Evolutionary conservation across 306 rosid species (phyloP).

Genomic region (Ochetophila trinervis): DNA sequence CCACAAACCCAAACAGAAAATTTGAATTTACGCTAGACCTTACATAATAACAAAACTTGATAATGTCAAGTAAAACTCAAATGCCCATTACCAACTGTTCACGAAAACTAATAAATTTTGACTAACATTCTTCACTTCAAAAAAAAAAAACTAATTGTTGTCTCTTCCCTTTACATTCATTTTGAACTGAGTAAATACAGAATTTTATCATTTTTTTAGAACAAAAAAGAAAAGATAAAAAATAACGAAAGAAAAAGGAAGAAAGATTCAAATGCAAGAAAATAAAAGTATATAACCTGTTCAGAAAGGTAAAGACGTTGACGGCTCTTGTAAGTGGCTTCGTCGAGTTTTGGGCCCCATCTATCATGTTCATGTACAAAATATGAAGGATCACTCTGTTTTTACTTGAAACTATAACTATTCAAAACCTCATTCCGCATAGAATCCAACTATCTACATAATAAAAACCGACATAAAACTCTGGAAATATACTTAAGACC

Average conservation of each 20-base stretch:
- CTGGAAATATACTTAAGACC: background rate
- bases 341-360: slow-evolving; percentile 83
- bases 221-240: background rate
- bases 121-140: background rate
- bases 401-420: background rate
- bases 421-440: background rate
- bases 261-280: background rate
- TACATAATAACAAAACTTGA: too few relatives aligned
- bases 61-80: background rate
- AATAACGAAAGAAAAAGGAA: background rate
- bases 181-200: too few relatives aligned
- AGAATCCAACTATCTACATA: background rate
- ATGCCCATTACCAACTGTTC: background rate
- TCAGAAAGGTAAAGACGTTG: slow-evolving; percentile 89
- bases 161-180: too few relatives aligned
- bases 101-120: background rate
- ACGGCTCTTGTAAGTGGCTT: slow-evolving; percentile 78
- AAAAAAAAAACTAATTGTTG: background rate
- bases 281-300: slow-evolving; percentile 40
- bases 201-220: too few relatives aligned
- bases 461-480: background rate
- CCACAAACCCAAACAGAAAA: background rate
- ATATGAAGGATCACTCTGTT: background rate
- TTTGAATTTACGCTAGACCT: too few relatives aligned
- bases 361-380: slow-evolving; percentile 25